Evolutionary conservation across 306 rosid genomes (phyloP).

Genomic region (Casuarina glauca): DNA sequence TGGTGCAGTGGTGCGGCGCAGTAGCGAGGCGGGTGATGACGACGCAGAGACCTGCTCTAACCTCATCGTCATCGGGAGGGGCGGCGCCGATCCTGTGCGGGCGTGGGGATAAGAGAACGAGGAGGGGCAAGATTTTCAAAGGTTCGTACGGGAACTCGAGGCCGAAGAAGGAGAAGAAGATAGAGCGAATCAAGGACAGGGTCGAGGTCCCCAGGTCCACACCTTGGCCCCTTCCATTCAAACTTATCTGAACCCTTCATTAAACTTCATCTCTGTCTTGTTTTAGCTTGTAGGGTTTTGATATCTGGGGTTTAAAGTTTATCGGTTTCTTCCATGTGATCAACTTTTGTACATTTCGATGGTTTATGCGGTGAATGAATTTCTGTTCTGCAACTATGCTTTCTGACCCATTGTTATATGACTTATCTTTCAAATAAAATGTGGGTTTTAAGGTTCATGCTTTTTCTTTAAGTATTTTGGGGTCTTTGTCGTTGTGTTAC

Average conservation of each 20-base stretch:
- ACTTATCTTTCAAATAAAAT: neutral
- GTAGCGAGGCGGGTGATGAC: slow-evolving; percentile 48
- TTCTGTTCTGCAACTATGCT: neutral
- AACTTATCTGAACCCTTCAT: slow-evolving; percentile 56
- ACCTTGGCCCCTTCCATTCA: slow-evolving; percentile 99
- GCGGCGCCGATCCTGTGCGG: slow-evolving; percentile 63
- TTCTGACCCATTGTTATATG: neutral
- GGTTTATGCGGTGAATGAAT: neutral
- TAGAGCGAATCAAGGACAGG: slow-evolving; percentile 86
- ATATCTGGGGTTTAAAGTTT: slow-evolving; percentile 20
- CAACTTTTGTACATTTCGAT: slow-evolving; percentile 1
- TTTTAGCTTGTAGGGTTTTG: slow-evolving; percentile 9
- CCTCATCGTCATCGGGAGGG: slow-evolving; percentile 1
- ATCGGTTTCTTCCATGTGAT: neutral
- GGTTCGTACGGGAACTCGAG: slow-evolving; percentile 82
- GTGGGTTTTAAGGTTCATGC: no score
- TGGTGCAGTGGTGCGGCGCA: slow-evolving; percentile 60
- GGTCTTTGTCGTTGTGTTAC: neutral
- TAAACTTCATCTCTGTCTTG: neutral
- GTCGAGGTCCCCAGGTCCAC: slow-evolving; percentile 95
- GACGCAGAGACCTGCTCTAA: slow-evolving; percentile 31
- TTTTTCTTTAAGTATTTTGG: neutral
- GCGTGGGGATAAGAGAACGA: slow-evolving; percentile 89
- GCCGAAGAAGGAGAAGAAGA: slow-evolving; percentile 90
- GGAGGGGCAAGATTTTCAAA: slow-evolving; percentile 89